phyloP scores from a whole-genome alignment of 1,284 basidiomycete genomes.

The Rhizoctonia solani region DNA sequence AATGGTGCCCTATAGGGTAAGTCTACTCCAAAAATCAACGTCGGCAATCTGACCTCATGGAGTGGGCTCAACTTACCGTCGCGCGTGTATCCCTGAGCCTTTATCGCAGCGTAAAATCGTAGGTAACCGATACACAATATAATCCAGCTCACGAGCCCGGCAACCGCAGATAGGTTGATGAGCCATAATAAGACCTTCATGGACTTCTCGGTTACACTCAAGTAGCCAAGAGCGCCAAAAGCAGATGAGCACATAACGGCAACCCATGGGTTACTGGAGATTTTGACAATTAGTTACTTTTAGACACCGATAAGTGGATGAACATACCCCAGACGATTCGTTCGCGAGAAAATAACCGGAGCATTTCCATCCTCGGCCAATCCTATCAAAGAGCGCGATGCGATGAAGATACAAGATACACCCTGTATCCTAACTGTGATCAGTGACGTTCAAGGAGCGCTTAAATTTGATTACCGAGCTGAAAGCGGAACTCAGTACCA shows the following conservation, averaged over 20 bases:
- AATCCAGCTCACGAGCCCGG: conserved; percentile 40
- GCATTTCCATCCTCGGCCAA: conserved; percentile 43
- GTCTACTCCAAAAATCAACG: conserved; percentile 32
- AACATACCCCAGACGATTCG: conserved; percentile 38
- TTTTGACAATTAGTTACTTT: background rate
- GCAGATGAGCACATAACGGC: conserved; percentile 40
- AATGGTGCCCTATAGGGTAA: conserved; percentile 47
- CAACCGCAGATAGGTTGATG: conserved; percentile 39
- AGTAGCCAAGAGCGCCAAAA: conserved; percentile 38
- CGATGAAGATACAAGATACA: conserved; percentile 39
- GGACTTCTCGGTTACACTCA: conserved; percentile 37
- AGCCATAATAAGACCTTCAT: conserved; percentile 39
- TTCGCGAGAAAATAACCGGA: conserved; percentile 42
- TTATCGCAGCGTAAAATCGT: conserved; percentile 39
- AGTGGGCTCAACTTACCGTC: conserved; percentile 31
- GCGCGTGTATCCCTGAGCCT: conserved; percentile 40
- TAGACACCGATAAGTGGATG: background rate
- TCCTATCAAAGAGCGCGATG: conserved; percentile 37
- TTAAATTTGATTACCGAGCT: conserved; percentile 41
- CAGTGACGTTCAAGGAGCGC: background rate
- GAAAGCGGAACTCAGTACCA: conserved; percentile 45
- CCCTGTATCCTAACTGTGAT: conserved; percentile 22
- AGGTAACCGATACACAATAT: conserved; percentile 39
- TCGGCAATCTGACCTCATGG: background rate
- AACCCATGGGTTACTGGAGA: conserved; percentile 42